Conservation (phyloP, 441 rosid species). For the Jatropha multifida region DNA sequence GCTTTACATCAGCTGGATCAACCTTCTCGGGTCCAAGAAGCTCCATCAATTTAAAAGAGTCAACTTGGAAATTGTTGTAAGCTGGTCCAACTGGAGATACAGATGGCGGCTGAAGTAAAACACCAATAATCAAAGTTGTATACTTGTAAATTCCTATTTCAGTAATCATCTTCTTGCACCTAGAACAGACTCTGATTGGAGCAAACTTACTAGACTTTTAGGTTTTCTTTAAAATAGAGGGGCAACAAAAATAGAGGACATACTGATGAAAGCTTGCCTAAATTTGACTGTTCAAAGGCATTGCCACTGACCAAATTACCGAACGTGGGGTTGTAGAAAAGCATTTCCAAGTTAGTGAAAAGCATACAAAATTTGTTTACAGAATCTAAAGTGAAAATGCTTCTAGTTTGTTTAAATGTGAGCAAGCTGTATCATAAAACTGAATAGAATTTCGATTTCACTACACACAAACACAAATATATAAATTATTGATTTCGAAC, state of each 20-base stretch:
- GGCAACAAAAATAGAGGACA: not conserved
- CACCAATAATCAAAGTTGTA: conserved; percentile 14
- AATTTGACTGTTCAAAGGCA: not conserved
- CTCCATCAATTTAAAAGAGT: conserved; percentile 91
- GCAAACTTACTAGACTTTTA: not conserved
- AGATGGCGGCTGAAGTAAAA: conserved; percentile 52
- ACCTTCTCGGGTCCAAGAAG: conserved; percentile 98
- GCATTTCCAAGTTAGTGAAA: conserved; percentile 1
- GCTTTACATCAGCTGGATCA: conserved; percentile 84
- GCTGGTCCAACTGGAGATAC: conserved; percentile 62
- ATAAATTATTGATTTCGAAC: not conserved
- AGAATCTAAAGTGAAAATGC: not conserved
- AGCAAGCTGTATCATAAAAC: not conserved
- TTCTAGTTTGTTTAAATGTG: not conserved
- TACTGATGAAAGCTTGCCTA: not conserved
- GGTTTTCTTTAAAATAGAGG: not conserved
- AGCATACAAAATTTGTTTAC: not conserved
- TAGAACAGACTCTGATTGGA: not conserved
- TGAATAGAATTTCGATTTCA: not conserved
- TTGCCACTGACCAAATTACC: not conserved
- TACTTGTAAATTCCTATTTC: not conserved
- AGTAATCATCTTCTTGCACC: not conserved
- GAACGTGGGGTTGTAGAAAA: not conserved
- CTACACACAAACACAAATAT: not conserved
- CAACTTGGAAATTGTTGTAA: conserved; percentile 77